These are phyloP conservation scores for Porphyra umbilicalis DNA, from an alignment of 31 red algal genomes.

Conservation along the genomic window DNA sequence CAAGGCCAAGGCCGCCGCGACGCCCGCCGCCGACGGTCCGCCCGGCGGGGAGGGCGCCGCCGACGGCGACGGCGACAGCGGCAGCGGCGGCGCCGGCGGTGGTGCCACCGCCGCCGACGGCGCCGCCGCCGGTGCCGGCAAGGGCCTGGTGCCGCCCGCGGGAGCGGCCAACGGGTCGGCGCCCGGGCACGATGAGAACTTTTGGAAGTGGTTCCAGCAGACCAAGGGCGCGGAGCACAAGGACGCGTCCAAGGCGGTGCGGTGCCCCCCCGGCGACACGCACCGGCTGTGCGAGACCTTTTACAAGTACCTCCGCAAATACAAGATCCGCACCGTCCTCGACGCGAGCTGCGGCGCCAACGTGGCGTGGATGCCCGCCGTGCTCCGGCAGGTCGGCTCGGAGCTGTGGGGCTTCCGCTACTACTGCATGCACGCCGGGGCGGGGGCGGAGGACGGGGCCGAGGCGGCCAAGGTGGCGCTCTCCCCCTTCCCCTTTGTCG, in stretches of 20 bases:
- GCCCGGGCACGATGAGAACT: slow-evolving; percentile 62
- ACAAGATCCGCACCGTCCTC: slow-evolving; percentile 60
- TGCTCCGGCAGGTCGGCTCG: slow-evolving; percentile 35
- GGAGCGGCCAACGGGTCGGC: slow-evolving; percentile 5
- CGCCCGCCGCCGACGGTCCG: neutral
- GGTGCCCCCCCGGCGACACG: slow-evolving; percentile 36
- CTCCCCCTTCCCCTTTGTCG: slow-evolving; percentile 33
- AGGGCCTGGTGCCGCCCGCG: neutral
- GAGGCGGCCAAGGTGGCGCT: slow-evolving; percentile 22
- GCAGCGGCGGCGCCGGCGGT: neutral
- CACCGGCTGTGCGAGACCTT: slow-evolving; percentile 66
- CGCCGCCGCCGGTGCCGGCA: neutral
- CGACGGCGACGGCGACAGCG: neutral
- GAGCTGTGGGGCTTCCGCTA: slow-evolving; percentile 91
- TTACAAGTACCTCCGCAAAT: slow-evolving; percentile 84
- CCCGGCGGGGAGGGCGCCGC: neutral
- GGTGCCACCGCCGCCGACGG: neutral
- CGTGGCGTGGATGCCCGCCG: slow-evolving; percentile 31
- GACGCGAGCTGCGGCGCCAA: slow-evolving; percentile 64
- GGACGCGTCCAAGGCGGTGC: slow-evolving; percentile 13
- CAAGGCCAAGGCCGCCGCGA: neutral
- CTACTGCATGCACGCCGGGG: slow-evolving; percentile 31
- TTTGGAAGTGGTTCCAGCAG: slow-evolving; percentile 91
- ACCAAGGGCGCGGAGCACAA: slow-evolving; percentile 41
- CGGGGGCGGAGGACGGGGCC: slow-evolving; percentile 12